A percentile compares a stretch with the other conserved stretches of the same genome.
These are phyloP conservation scores for Thamnidium elegans DNA, from an alignment of 192 early-diverging fungal species.

Conservation along the genomic window DNA sequence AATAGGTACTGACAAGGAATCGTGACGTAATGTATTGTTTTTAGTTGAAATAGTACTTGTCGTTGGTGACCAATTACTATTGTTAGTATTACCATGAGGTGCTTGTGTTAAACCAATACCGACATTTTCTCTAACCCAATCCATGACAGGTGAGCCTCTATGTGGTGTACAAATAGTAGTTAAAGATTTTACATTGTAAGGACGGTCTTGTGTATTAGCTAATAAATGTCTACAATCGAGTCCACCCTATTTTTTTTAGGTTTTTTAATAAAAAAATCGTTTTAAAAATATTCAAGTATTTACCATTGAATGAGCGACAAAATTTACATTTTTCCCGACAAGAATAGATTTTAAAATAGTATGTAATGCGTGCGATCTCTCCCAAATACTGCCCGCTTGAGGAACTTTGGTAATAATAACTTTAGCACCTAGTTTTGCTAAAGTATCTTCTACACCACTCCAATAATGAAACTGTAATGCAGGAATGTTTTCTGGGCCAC, in stretches of 20 bases:
- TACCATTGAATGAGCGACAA: conserved; percentile 94
- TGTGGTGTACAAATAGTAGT: conserved; percentile 95
- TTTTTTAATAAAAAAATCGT: neutral
- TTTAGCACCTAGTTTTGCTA: conserved; percentile 75
- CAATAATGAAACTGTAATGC: conserved; percentile 85
- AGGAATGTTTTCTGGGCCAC: conserved; percentile 74
- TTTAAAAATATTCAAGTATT: neutral
- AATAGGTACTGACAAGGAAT: neutral
- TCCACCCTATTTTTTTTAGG: conserved; percentile 68
- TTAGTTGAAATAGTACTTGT: neutral
- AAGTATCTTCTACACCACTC: conserved; percentile 74
- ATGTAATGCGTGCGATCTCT: conserved; percentile 78
- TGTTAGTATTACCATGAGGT: neutral
- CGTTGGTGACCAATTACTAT: neutral
- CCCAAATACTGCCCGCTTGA: conserved; percentile 65
- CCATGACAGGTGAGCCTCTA: conserved; percentile 91
- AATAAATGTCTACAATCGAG: conserved; percentile 93
- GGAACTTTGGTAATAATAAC: conserved; percentile 80
- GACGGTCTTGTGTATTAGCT: conserved; percentile 67
- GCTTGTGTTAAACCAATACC: conserved; percentile 64
- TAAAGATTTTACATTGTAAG: conserved; percentile 73
- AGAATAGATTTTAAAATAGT: conserved; percentile 55
- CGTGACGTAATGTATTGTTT: conserved; percentile 7
- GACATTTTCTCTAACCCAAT: conserved; percentile 86
- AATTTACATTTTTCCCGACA: conserved; percentile 65